Evolutionary conservation across 108 stramenopile species (phyloP).

Genomic region (Discostella stelligeroides): DNA sequence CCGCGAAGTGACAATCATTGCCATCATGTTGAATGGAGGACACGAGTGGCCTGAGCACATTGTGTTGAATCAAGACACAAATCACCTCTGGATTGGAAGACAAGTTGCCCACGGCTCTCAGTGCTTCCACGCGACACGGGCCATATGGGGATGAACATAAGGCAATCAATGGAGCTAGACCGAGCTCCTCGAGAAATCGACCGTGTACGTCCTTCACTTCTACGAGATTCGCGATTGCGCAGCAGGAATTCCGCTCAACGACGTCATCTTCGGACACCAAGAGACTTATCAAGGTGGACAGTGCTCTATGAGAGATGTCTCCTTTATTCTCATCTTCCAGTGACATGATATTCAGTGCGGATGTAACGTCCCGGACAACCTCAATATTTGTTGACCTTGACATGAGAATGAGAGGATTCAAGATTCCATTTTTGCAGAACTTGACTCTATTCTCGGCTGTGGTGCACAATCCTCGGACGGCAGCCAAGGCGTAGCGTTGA

Average conservation of each 20-base stretch:
- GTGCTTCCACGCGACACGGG: constrained; percentile 65
- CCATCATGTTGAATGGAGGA: constrained; percentile 47
- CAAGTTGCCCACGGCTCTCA: constrained; percentile 76
- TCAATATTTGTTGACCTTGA: constrained; percentile 68
- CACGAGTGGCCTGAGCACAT: constrained; percentile 64
- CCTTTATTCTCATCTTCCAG: constrained; percentile 84
- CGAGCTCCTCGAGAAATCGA: constrained; percentile 74
- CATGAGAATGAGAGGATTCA: constrained; percentile 85
- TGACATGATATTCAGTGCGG: constrained; percentile 77
- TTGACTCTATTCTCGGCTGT: constrained; percentile 61
- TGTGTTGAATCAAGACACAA: constrained; percentile 62
- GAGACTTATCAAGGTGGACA: constrained; percentile 76
- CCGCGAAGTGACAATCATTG: constrained; percentile 75
- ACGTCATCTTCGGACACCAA: constrained; percentile 69
- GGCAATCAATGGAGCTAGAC: constrained; percentile 69
- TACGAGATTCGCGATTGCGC: constrained; percentile 78
- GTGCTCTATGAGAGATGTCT: constrained; percentile 77
- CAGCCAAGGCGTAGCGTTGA: constrained; percentile 76
- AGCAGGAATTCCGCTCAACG: constrained; percentile 79
- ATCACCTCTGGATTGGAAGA: constrained; percentile 83
- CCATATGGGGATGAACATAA: constrained; percentile 58
- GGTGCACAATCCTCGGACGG: constrained; percentile 75
- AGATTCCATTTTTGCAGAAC: constrained; percentile 71
- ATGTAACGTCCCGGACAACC: constrained; percentile 70
- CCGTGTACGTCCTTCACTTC: constrained; percentile 75